Percentiles rank a stretch among this genome's conserved stretches.
These are phyloP conservation scores for Backusella westeae DNA, from an alignment of 192 early-diverging fungal genomes.

Conservation along the genomic window DNA sequence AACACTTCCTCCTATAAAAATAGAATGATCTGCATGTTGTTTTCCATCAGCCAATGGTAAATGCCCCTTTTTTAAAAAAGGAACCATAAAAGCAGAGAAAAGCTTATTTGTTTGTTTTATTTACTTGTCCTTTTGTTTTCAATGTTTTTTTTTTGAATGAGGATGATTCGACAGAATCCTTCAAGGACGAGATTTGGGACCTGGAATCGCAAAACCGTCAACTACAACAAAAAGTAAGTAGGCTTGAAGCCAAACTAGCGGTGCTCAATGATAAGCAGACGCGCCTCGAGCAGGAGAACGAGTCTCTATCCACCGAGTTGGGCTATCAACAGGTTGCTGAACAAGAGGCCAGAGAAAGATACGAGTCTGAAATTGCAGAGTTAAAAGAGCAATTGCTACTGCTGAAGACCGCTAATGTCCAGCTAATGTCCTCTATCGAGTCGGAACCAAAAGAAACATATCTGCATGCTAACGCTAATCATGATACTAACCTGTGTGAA, in stretches of 20 bases:
- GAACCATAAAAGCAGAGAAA: neutral
- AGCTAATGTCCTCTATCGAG: neutral
- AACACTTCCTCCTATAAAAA: neutral
- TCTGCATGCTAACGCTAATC: neutral
- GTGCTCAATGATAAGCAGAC: neutral
- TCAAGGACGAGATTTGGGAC: slow-evolving; percentile 28
- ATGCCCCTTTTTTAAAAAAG: neutral
- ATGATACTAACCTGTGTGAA: neutral
- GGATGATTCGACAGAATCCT: slow-evolving; percentile 13
- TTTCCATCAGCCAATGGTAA: no score
- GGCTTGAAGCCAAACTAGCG: neutral
- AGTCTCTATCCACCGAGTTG: neutral
- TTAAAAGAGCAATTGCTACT: neutral
- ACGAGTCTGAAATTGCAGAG: neutral
- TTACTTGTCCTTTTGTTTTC: neutral
- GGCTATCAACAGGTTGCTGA: neutral
- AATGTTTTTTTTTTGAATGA: slow-evolving; percentile 21
- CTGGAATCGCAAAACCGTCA: slow-evolving; percentile 24
- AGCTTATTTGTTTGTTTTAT: neutral
- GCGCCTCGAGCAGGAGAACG: neutral
- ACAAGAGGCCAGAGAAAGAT: neutral
- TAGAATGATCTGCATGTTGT: neutral
- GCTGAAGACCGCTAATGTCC: neutral
- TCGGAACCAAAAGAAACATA: neutral
- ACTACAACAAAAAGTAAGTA: slow-evolving; percentile 7